These are phyloP conservation scores for Tremellales sp. DNA, from an alignment of 1,284 basidiomycete species.

Conservation along the genomic window DNA sequence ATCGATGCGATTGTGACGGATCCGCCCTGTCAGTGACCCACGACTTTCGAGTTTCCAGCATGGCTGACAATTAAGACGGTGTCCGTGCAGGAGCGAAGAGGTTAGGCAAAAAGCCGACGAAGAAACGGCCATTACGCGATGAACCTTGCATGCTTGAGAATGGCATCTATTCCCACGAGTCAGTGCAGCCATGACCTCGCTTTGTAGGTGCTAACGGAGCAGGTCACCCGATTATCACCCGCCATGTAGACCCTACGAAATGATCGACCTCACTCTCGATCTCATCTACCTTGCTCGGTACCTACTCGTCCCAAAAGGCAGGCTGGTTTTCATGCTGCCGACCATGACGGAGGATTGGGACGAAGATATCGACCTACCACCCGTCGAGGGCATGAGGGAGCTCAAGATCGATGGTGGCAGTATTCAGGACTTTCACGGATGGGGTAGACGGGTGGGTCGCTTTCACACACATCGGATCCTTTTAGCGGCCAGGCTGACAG, in stretches of 20 bases:
- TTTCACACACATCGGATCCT: background rate
- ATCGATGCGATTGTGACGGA: slow-evolving; percentile 95
- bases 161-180: slow-evolving; percentile 47
- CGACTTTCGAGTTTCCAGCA: background rate
- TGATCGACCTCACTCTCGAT: slow-evolving; percentile 77
- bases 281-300: slow-evolving; percentile 78
- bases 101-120: slow-evolving; percentile 61
- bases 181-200: slow-evolving; percentile 16
- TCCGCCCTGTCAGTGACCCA: slow-evolving; percentile 68
- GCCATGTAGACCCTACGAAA: slow-evolving; percentile 86
- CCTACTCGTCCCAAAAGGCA: slow-evolving; percentile 76
- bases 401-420: slow-evolving; percentile 75
- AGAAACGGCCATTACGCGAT: slow-evolving; percentile 38
- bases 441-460: slow-evolving; percentile 77
- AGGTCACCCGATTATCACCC: slow-evolving; percentile 68
- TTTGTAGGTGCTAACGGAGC: background rate
- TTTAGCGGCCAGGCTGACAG: too few species aligned
- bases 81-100: slow-evolving; percentile 95
- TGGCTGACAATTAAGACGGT: slow-evolving; percentile 64
- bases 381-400: slow-evolving; percentile 69
- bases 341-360: slow-evolving; percentile 87
- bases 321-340: slow-evolving; percentile 92
- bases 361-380: slow-evolving; percentile 67
- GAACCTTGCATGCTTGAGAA: slow-evolving; percentile 43
- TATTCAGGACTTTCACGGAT: slow-evolving; percentile 89